These are phyloP conservation scores for Pulveroboletus sp. DNA, from an alignment of 1,284 basidiomycete genomes.

Conservation along the genomic window DNA sequence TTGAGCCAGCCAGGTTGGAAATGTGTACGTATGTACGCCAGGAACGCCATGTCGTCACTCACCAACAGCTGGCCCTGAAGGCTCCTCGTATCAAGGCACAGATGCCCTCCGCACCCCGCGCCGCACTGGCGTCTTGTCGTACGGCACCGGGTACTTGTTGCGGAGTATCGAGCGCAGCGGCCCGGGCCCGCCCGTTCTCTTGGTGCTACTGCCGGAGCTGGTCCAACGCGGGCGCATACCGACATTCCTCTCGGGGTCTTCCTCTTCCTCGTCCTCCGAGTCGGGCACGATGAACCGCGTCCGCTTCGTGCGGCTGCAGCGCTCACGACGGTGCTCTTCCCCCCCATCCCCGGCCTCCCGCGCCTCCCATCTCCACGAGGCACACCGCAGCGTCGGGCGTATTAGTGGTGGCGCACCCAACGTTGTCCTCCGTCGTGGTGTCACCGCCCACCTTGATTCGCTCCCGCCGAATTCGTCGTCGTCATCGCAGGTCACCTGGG, in stretches of 20 bases:
- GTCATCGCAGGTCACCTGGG: background rate
- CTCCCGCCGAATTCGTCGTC: background rate
- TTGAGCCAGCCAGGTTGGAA: background rate
- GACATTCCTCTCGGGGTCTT: background rate
- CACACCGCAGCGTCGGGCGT: background rate
- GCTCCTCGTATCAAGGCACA: slow-evolving; percentile 1
- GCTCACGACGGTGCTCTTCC: background rate
- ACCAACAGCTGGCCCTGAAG: too few relatives aligned
- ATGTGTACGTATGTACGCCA: background rate
- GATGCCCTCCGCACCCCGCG: slow-evolving; percentile 1
- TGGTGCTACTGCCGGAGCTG: background rate
- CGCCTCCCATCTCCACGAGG: background rate
- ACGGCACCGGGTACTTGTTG: slow-evolving; percentile 12
- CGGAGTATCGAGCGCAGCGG: slow-evolving; percentile 22
- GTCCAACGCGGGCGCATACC: background rate
- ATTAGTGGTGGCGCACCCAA: background rate
- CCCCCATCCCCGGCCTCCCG: background rate
- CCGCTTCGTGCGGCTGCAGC: slow-evolving; percentile 3
- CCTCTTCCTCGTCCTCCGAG: background rate
- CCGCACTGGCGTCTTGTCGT: slow-evolving; percentile 1
- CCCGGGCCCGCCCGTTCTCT: background rate
- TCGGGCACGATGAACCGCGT: slow-evolving; percentile 18
- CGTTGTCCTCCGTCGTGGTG: background rate
- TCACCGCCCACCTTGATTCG: background rate
- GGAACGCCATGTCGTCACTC: background rate